Evolutionary conservation across 208 protist species (phyloP), one percentile per base, ranked within the genome.

Genomic region (Trypanosoma avium): DNA sequence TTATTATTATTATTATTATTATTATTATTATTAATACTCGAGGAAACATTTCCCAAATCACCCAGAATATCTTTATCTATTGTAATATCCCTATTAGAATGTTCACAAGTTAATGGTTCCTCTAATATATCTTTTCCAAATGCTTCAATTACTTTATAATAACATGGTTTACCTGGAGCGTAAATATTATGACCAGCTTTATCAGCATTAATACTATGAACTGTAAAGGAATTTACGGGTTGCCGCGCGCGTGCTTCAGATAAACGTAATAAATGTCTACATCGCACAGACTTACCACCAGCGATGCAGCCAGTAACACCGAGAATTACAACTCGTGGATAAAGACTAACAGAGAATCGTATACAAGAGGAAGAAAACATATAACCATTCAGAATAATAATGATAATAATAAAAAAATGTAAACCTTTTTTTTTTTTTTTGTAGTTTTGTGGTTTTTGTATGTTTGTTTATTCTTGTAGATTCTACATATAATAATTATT

Each of bases 281-380:
- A 92, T 1, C 87, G 81, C 13, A 70, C 67, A 17, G 82, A 79
- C 73, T 93, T 93, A 7, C 87, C 87, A 54, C 81, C 89, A 12
- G 83, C 87, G n/a, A 93, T 93, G 36, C 79, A 86, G 43, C 87
- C 87, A 0, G 87, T 87, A 59, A 93, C 82, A 27, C 87, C 87
- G 17, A 93, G 76, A 0, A 58, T 30, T n/a, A 67, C 61, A 0
- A 67, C 48, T 47, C 61, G 61, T n/a, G 61, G 46, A 3, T 50
- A 12, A 1, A 22, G 24, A 9, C 49, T 27, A 33, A 58, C 36
- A 17, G 35, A 32, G 15, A 50, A 67, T 19, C n/a, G 38, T 12
- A 10, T 55, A 22, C 27, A 33, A 33, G 40, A 24, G 2, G 26
- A 45, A 13, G 6, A 27, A 21, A 55, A 36, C 49, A 55, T 55